These are phyloP conservation scores for Podosphaera fusca DNA, from an alignment of 2,329 filamentous ascomycete genomes.

Conservation along the genomic window DNA sequence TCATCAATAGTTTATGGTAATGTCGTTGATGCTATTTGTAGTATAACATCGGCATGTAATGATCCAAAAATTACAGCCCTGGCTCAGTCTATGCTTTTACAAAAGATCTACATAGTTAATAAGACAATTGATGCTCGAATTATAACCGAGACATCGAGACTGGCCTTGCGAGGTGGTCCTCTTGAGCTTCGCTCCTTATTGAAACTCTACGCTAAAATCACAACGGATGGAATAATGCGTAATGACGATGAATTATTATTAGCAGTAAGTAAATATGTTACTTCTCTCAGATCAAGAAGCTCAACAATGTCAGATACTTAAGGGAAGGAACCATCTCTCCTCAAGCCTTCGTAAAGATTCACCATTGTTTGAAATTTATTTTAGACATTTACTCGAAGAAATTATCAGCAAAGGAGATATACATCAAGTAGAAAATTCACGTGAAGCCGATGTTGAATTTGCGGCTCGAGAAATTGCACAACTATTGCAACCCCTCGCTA, in stretches of 20 bases:
- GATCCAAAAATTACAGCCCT: conserved; percentile 86
- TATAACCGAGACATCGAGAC: conserved; percentile 53
- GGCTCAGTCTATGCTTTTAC: conserved; percentile 85
- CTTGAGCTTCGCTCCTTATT: conserved; percentile 70
- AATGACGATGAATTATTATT: conserved; percentile 43
- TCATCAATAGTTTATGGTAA: conserved; percentile 56
- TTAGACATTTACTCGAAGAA: conserved; percentile 61
- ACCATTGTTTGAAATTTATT: conserved; percentile 59
- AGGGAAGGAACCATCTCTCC: conserved; percentile 61
- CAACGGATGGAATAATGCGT: conserved; percentile 47
- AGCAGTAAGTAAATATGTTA: conserved; percentile 32
- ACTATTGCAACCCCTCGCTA: conserved; percentile 65
- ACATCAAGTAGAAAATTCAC: conserved; percentile 48
- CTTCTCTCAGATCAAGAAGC: background rate
- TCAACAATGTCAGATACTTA: conserved; percentile 31
- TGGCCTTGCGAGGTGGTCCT: conserved; percentile 56
- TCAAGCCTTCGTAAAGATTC: conserved; percentile 43
- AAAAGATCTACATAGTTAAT: conserved; percentile 77
- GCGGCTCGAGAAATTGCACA: conserved; percentile 74
- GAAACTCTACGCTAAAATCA: conserved; percentile 58
- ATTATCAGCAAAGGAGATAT: conserved; percentile 81
- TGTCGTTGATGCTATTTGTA: conserved; percentile 85
- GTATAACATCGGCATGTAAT: conserved; percentile 58
- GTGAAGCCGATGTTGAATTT: conserved; percentile 57
- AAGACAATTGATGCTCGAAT: conserved; percentile 63